Evolutionary conservation across 2,329 filamentous ascomycete species (phyloP).

Genomic region (Hirsutella minnesotensis): DNA sequence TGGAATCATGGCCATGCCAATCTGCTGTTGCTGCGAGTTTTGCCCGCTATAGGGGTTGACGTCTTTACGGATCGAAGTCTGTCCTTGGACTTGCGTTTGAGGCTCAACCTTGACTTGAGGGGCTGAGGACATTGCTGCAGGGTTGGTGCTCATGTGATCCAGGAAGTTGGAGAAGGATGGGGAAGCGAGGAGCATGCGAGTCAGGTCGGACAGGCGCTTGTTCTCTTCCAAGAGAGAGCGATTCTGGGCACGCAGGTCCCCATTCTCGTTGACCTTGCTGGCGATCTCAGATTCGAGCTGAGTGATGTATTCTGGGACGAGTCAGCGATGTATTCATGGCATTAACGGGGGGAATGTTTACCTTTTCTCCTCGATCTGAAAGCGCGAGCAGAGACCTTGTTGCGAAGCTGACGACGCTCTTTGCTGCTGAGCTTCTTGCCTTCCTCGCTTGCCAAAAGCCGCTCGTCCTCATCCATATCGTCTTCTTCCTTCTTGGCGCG

Average conservation of each 20-base stretch:
- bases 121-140: conserved; percentile 28
- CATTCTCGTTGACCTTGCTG: conserved; percentile 70
- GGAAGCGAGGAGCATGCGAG: conserved; percentile 70
- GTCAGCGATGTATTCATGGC: background rate
- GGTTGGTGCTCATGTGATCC: conserved; percentile 54
- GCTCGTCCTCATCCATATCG: conserved; percentile 97
- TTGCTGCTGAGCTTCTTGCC: conserved; percentile 99
- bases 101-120: conserved; percentile 26
- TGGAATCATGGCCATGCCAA: conserved; percentile 73
- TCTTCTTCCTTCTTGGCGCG: conserved; percentile 87
- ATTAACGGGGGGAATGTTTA: conserved; percentile 33
- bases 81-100: conserved; percentile 26
- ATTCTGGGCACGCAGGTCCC: conserved; percentile 72
- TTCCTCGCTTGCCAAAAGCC: conserved; percentile 87
- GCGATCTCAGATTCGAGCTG: conserved; percentile 88
- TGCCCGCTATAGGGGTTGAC: conserved; percentile 47
- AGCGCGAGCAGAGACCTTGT: conserved; percentile 95
- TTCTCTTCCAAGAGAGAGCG: conserved; percentile 75
- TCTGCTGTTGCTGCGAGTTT: conserved; percentile 49
- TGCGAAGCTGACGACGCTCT: conserved; percentile 89
- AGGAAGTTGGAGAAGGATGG: conserved; percentile 76
- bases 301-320: conserved; percentile 72
- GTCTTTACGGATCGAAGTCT: conserved; percentile 51
- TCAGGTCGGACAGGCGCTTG: conserved; percentile 63
- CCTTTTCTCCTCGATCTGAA: conserved; percentile 98